These are phyloP conservation scores for Creolimax fragrantissima DNA, from an alignment of 78 protist genomes.

Conservation along the genomic window DNA sequence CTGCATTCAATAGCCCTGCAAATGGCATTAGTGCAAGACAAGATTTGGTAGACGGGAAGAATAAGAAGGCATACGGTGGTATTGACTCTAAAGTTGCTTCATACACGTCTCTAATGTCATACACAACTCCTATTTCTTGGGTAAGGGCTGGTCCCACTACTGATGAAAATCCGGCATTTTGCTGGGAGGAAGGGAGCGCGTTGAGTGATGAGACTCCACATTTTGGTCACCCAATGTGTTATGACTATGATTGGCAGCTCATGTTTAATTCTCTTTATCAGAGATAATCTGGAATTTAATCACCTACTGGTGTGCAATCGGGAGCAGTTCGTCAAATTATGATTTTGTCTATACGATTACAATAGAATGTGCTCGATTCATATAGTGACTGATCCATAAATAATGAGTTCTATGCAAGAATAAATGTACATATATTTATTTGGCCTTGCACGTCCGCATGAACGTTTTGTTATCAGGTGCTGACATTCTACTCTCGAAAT, in stretches of 20 bases:
- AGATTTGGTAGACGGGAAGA: background rate
- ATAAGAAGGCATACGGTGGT: background rate
- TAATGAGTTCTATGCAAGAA: no score
- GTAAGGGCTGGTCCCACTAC: slow-evolving; percentile 10
- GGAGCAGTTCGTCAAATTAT: no score
- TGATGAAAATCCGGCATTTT: slow-evolving; percentile 6
- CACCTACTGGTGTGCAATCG: no score
- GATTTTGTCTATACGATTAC: no score
- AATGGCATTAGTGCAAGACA: background rate
- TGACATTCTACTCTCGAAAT: no score
- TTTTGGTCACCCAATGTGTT: background rate
- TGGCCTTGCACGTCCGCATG: no score
- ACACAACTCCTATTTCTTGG: background rate
- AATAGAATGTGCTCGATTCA: no score
- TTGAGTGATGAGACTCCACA: background rate
- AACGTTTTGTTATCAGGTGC: no score
- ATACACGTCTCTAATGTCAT: background rate
- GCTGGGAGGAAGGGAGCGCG: background rate
- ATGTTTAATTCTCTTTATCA: no score
- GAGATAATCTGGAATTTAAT: no score
- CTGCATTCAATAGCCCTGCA: background rate
- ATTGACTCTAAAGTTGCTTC: slow-evolving; percentile 2
- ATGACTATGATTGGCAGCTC: background rate
- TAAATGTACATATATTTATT: no score
- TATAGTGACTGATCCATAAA: no score